phyloP scores from a whole-genome alignment of 2,329 filamentous ascomycete species.

The Monascus ruber region DNA sequence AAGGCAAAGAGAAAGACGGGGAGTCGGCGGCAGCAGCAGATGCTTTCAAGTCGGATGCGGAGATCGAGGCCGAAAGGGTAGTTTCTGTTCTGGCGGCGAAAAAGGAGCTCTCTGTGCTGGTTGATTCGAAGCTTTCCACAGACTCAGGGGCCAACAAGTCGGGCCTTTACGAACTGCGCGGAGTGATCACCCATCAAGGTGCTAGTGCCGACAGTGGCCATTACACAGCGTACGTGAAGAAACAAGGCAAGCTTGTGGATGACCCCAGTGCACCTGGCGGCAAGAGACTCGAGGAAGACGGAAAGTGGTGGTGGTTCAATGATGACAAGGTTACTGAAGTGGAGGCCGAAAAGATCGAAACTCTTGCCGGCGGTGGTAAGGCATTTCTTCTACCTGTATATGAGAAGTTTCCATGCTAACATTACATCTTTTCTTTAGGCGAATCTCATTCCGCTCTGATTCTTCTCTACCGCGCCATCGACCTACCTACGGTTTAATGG shows the following conservation, averaged over 20 bases:
- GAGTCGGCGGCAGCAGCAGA: conserved; percentile 60
- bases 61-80: conserved; percentile 76
- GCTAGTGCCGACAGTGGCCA: conserved; percentile 94
- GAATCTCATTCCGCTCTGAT: conserved; percentile 42
- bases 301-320: conserved; percentile 99
- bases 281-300: conserved; percentile 69
- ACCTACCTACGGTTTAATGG: conserved; percentile 33
- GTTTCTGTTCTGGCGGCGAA: conserved; percentile 67
- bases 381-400: conserved; percentile 1
- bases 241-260: conserved; percentile 51
- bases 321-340: conserved; percentile 96
- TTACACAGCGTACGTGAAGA: conserved; percentile 97
- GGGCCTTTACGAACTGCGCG: conserved; percentile 86
- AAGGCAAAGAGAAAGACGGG: conserved; percentile 46
- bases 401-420: conserved; percentile 8
- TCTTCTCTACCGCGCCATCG: conserved; percentile 39
- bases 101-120: conserved; percentile 72
- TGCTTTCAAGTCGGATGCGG: conserved; percentile 84
- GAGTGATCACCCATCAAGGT: conserved; percentile 91
- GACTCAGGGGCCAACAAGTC: conserved; percentile 86
- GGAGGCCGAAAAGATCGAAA: conserved; percentile 78
- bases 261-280: conserved; percentile 57
- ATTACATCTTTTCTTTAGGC: conserved; percentile 16
- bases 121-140: conserved; percentile 60
- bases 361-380: conserved; percentile 73